Conservation (phyloP, 345 rosid species). For the Euphorbia pulcherrima region DNA sequence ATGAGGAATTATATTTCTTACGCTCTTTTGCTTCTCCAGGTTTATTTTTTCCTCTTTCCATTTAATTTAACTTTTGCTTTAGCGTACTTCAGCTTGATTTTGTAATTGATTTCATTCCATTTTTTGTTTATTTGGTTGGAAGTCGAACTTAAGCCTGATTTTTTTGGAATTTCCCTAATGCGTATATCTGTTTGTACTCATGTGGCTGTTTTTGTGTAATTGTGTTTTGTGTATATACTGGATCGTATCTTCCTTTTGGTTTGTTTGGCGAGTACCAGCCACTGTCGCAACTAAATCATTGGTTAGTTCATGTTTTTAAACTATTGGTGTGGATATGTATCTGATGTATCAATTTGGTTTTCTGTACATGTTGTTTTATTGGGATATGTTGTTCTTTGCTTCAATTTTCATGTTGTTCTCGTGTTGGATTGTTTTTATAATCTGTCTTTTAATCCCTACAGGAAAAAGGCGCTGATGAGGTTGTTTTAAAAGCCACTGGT, state of each 20-base stretch:
- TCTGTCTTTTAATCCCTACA: slow-evolving; percentile 1
- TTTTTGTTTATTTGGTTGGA: background rate
- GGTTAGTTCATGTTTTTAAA: background rate
- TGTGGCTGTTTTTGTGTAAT: background rate
- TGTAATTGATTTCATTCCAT: background rate
- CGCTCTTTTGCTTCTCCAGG: slow-evolving; percentile 47
- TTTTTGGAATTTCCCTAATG: background rate
- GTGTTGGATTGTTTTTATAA: background rate
- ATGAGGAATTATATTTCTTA: slow-evolving; percentile 49
- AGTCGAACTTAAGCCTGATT: background rate
- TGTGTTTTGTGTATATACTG: background rate
- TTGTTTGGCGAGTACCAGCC: background rate
- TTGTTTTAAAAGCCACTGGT: slow-evolving; percentile 50
- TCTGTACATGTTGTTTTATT: background rate
- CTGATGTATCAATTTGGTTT: background rate
- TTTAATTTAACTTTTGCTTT: background rate
- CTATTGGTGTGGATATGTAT: background rate
- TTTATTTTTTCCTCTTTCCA: slow-evolving; percentile 2
- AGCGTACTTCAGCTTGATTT: background rate
- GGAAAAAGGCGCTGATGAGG: slow-evolving; percentile 41
- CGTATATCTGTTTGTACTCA: background rate
- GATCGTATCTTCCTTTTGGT: background rate
- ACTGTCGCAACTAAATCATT: background rate
- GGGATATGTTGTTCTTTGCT: background rate
- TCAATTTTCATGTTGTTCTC: background rate